Percentiles rank a stretch among this genome's conserved stretches.
Conservation (phyloP, 768 basidiomycete genomes). For the Rubroboletus pulcherrimus region DNA sequence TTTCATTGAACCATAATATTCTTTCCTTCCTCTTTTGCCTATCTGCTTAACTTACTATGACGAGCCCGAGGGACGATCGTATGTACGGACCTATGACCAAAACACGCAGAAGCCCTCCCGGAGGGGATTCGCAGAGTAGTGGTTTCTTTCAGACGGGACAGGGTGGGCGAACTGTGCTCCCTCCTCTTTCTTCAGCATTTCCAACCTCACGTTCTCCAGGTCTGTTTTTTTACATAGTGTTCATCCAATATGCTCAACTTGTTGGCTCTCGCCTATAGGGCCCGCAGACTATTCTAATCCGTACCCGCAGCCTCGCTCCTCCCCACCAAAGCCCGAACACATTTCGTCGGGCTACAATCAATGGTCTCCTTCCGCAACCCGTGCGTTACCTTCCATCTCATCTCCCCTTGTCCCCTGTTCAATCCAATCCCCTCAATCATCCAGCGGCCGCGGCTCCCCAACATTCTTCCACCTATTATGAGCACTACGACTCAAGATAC, state of each 20-base stretch:
- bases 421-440: background rate
- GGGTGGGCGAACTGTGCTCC: slow-evolving; percentile 87
- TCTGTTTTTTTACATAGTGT: slow-evolving; percentile 64
- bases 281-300: slow-evolving; percentile 55
- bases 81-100: slow-evolving; percentile 62
- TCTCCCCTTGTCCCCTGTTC: background rate
- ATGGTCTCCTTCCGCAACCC: slow-evolving; percentile 33
- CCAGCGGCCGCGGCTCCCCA: slow-evolving; percentile 43
- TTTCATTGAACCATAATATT: slow-evolving; percentile 42
- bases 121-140: slow-evolving; percentile 56
- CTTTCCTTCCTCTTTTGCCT: slow-evolving; percentile 52
- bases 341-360: slow-evolving; percentile 47
- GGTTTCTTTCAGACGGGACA: slow-evolving; percentile 74
- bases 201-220: slow-evolving; percentile 89
- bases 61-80: slow-evolving; percentile 68
- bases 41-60: slow-evolving; percentile 60
- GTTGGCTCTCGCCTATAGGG: slow-evolving; percentile 53
- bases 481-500: slow-evolving; percentile 53
- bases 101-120: slow-evolving; percentile 62
- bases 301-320: slow-evolving; percentile 63
- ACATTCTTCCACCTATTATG: slow-evolving; percentile 49
- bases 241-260: slow-evolving; percentile 55
- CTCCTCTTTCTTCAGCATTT: slow-evolving; percentile 81
- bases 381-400: slow-evolving; percentile 31
- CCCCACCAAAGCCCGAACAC: slow-evolving; percentile 58